Base-by-base conservation (phyloP, 495 filamentous ascomycete genomes). In the Neurospora cerealis region DNA sequence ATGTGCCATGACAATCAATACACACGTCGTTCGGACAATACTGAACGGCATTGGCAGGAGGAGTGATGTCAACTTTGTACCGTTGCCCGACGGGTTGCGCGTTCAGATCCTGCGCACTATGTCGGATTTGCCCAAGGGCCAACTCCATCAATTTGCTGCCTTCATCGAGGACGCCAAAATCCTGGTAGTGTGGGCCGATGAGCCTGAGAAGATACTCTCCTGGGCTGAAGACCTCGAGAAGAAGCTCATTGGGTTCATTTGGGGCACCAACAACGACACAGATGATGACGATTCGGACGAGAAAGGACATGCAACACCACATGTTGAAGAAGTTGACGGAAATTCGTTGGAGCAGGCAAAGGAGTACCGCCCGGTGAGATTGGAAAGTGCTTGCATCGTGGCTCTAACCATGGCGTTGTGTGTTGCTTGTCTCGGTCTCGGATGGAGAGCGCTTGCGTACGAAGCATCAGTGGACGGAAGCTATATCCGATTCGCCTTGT, bases 81-180 rank as follows among this genome's bases (percentile, higher is more conserved):
- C 89, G n/a, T 77, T 91, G 44, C 75, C 80, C 15, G 80, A 86
- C 71, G 87, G 87, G n/a, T 82, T 90, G 28, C 84, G 85, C 39
- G 77, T 92, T 44, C 90, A 92, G 76, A 86, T 92, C 28, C 79
- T 92, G 21, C 86, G 84, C 10, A 85, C 82, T 66, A 85, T 91
- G 73, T 76, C 77, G 5, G 84, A 87, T 46, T 81, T 92, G 3
- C 87, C 87, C 4, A 78, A 79, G 19, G 88, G 87, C 70, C 86
- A 90, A 78, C 89, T 89, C 76, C 87, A 91, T 77, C 90, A 92
- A 69, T 91, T 89, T 73, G 90, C 88, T n/a, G 90, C 90, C 39
- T 91, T 92, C 76, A 88, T 91, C 69, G 82, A 86, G 69, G 85
- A 89, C 72, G 78, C 80, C n/a, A 80, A 82, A 37, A 80, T 90